Evolutionary conservation across 306 rosid genomes (phyloP), one percentile per base, ranked within the genome.

Genomic region (Castanospermum australe): DNA sequence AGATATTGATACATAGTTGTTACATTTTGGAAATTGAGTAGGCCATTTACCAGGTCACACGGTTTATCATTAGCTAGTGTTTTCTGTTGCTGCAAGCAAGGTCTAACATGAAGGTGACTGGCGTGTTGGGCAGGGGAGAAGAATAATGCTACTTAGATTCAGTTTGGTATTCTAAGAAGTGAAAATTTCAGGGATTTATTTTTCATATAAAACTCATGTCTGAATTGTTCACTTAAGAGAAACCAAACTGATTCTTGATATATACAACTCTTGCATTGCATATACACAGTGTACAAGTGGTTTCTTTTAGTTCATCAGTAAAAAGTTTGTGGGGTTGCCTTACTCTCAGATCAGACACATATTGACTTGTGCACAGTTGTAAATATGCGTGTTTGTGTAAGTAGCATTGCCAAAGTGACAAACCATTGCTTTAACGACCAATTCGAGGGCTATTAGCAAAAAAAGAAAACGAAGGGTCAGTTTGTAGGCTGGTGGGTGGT

Each of bases 1-100:
- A 84, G 35, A 79, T 79, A 87, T 85, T 66, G 45, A 88, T 86
- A 89, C 87, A 76, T 76, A 80, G 82, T 60, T 63, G 54, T 81
- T 84, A 48, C 69, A 76, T 82, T 68, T 80, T 64, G 54, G 84
- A 79, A 63, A 45, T 75, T 74, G 61, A 78, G 73, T 66, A 73
- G 82, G 63, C 63, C 48, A 76, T 70, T 75, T 79, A 73, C 61
- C 51, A 44, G 33, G 50, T 61, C 65, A 41, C 76, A n/a, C 56
- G 66, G 73, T 75, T 79, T 82, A 48, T 85, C 41, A 41, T 41
- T 66, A 56, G 61, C 80, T 62, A 79, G 52, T 75, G 71, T 56
- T 68, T 30, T 81, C 63, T 59, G 28, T 61, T 75, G 67, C 68
- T 69, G 82, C 76, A 45, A 79, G 76, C 73, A 66, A 71, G 63